Evolutionary conservation across 768 basidiomycete genomes (phyloP), one percentile per base, ranked within the genome.

Genomic region (Suillus subalutaceus): DNA sequence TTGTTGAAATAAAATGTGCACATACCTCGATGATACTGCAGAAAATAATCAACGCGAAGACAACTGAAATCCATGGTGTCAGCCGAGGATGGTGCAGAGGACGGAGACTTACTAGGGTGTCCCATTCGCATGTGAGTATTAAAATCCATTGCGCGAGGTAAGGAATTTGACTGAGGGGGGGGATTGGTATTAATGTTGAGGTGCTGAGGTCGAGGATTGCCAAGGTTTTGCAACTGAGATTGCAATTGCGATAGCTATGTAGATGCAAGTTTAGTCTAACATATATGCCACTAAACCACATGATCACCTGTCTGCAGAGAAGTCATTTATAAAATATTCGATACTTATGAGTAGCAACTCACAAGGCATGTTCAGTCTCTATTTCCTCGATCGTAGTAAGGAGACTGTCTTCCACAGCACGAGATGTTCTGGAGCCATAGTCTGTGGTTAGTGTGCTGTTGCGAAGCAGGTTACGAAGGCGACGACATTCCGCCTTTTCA

Each of bases 21-120:
- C 79, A 16, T 62, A 88, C 91, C 81, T 90, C 86, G 68, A 93
- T 86, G 69, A 90, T 84, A 41, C 83, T 82, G 75, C 90, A 86
- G 58, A 89, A 26, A 59, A 89, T 56, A 18, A 78, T 72, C 77
- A 64, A 88, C 78, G 65, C 88, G 70, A 62, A 81, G 78, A 72
- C 89, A 84, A 67, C 85, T 79, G 72, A 86, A 84, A 85, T 65
- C 6, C 66, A 52, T 23, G 56, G 68, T 63, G 58, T 64, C 48
- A 65, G 60, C 63, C 7, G 56, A 12, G 1, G 16, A 18, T 4
- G 4, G 16, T 30, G 41, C 5, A 23, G 20, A 35, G 46, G 26
- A 63, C 8, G 3, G 20, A 41, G 32, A 72, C 86, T 59, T 69
- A 89, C 88, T 80, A 16, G 87, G 84, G 69, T 88, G 86, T 23